Conservation (phyloP, 306 rosid species). For the Sindora glabra region DNA sequence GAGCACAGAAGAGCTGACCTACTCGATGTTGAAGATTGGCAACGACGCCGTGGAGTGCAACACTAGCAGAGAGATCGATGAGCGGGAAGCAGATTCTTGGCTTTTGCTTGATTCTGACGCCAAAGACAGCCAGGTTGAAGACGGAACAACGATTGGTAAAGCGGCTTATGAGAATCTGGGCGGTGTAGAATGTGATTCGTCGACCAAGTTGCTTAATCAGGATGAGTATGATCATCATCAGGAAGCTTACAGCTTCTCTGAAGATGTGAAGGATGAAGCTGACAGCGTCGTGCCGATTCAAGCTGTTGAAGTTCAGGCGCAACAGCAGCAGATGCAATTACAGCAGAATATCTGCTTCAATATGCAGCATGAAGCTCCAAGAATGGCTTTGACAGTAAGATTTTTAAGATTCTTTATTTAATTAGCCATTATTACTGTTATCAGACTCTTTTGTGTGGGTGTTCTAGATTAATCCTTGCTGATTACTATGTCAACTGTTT, state of each 20-base stretch:
- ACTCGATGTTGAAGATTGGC: neutral
- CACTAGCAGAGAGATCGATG: neutral
- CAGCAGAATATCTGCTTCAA: conserved; percentile 2
- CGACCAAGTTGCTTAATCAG: neutral
- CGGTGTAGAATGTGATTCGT: neutral
- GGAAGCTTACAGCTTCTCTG: neutral
- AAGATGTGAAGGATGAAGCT: neutral
- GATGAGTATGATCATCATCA: neutral
- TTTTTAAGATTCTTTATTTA: too few species aligned
- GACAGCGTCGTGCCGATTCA: conserved; percentile 6
- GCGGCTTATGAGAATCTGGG: neutral
- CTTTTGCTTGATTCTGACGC: conserved; percentile 1
- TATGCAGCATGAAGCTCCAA: neutral
- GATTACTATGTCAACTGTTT: too few species aligned
- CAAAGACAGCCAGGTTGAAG: neutral
- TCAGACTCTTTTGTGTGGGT: too few species aligned
- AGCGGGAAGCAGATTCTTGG: neutral
- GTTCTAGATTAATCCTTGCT: too few species aligned
- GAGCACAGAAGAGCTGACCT: neutral
- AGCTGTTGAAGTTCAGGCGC: neutral
- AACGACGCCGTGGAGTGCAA: neutral
- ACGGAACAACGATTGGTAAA: neutral
- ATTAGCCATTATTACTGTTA: too few species aligned
- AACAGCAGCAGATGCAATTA: neutral
- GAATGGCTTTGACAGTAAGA: neutral